Evolutionary conservation across 2,329 filamentous ascomycete species (phyloP).

Genomic region (Colletotrichum simmondsii): DNA sequence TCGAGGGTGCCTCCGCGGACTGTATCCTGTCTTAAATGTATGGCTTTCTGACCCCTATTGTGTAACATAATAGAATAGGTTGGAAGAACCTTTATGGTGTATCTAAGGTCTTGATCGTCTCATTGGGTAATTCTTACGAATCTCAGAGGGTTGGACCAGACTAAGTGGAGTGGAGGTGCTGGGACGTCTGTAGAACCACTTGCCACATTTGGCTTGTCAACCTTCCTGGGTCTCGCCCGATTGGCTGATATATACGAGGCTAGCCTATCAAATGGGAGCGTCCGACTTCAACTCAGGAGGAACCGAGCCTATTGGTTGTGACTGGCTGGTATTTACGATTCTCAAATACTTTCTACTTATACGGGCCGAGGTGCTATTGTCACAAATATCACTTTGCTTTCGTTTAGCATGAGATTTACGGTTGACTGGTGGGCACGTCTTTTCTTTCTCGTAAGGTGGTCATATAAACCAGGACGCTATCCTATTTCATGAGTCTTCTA

Average conservation of each 20-base stretch:
- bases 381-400: background rate
- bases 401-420: background rate
- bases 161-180: background rate
- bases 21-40: background rate
- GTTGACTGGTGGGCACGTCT: background rate
- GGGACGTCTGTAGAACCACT: background rate
- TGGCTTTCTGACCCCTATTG: background rate
- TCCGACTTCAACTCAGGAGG: background rate
- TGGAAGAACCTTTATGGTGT: background rate
- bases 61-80: background rate
- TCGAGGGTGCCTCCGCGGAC: background rate
- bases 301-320: background rate
- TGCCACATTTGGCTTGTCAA: background rate
- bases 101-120: background rate
- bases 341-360: too few relatives aligned
- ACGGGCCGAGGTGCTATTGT: background rate
- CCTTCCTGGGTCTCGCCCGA: background rate
- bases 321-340: background rate
- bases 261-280: background rate
- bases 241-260: conserved; percentile 6
- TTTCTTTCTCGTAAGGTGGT: background rate
- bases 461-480: background rate
- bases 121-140: conserved; percentile 8
- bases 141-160: background rate
- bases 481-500: background rate